Evolutionary conservation across 2,329 filamentous ascomycete species (phyloP), one percentile per base, ranked within the genome.

Genomic region (Hymenoscyphus fructigenus): DNA sequence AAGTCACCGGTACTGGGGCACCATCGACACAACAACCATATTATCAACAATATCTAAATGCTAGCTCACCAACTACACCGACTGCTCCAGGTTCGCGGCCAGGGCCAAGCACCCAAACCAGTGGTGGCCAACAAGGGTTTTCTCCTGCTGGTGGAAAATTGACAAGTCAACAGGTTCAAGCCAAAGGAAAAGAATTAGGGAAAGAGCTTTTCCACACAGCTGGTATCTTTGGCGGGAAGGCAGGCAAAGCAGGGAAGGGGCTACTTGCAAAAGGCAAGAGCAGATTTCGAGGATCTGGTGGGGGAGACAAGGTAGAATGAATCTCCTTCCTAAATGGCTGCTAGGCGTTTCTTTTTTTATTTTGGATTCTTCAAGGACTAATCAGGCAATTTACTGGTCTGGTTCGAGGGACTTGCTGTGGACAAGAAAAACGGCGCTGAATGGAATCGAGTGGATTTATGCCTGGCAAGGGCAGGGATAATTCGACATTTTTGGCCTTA

Each of bases 121-220:
- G 50, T 56, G 67, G 66, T 9, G 68, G 67, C 17, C 72, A 75
- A 47, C 73, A 73, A 65, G 69, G 69, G 23, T 71, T 72, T 47
- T 66, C 69, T 20, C 63, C 69, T 20, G 61, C 64, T 50, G 67
- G 69, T 55, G 65, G 65, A 23, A 76, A 74, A 57, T 62, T 73
- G n/a, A 72, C 70, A n/a, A 71, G 67, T 28, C 68, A 76, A 71
- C 66, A 79, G 78, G 67, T 78, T 74, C 64, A 78, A 71, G 85
- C 88, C 47, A 94, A 93, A 81, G 89, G 93, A 76, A 97, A 97
- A 80, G 93, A 96, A 73, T 81, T 97, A 81, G 89, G 93, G 76
- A 97, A 97, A 80, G 93, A 96, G 73, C 81, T 97, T 32, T 84
- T 97, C 75, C 91, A 95, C 69, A 89, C 90, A 26, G 93, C 93